Evolutionary conservation across 2,329 filamentous ascomycete species (phyloP), one percentile per base, ranked within the genome.

Genomic region (Cladosporium colombiae): DNA sequence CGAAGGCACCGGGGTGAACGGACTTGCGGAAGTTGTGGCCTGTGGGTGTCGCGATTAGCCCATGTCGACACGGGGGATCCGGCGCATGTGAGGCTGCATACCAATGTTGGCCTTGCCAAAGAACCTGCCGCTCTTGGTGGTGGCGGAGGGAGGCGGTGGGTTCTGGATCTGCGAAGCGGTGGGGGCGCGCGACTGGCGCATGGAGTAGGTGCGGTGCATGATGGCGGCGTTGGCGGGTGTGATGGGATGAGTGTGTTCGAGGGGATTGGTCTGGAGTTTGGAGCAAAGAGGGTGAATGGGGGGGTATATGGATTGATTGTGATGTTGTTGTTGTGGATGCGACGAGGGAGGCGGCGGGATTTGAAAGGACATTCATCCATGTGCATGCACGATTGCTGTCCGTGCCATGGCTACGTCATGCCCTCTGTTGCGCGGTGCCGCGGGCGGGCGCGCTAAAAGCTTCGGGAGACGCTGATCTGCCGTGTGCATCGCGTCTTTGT

Each of bases 161-260:
- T 93, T 98, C 88, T 98, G 85, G 68, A 91, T 84, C 78, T 92
- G 88, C 76, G 93, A 96, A 76, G 95, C 95, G 71, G 95, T 99
- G 58, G 95, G 95, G 81, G 92, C 92, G 86, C 95, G 90, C 81
- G 91, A 90, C 82, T 96, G 91, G 89, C 95, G 93, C 95, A 97
- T 96, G 75, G 93, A 97, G 81, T 98, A 99, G 71, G 95, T 97
- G 80, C 94, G 93, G 87, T 99, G 95, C 94, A 99, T 99, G 67
- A 55, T 77, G 71, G 68, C 65, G 73, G 71, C 72, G 64, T 52
- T 69, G 58, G 25, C 64, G 67, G 59, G 27, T 65, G 14, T 33
- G 21, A 6, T 33, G 52, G 27, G 2, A 55, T 55, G 52, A 5
- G 61, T 62, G 35, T 63, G 46, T 55, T 31, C 31, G 33, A 25